Evolutionary conservation across 2,329 filamentous ascomycete genomes (phyloP), one percentile per base, ranked within the genome.

Genomic region (Aspergillus candidus): DNA sequence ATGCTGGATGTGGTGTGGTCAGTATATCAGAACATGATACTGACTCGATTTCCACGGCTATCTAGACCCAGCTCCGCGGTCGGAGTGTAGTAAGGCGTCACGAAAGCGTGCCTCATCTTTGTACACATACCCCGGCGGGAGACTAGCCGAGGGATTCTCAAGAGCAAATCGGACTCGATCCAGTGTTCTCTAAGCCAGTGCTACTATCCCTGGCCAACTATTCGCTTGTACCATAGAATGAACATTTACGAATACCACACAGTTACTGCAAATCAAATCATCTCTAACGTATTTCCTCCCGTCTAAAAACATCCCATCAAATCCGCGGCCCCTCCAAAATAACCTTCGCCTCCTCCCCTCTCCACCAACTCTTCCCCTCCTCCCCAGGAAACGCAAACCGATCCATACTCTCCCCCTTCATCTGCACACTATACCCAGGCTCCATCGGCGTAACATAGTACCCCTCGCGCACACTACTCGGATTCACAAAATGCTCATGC

Each of bases 401-500:
- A 52, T 89, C 86, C 88, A 94, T 93, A 65, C 86, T 93, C 53
- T 83, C 86, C 3, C 81, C 70, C 78, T 87, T 91, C 88, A 95
- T 94, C 79, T 95, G 88, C 2, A 95, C 89, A 60, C 86, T 90
- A 67, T 95, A 95, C 0, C 89, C 89, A 0, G 89, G 77, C 62
- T 88, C 82, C 51, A 72, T 83, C 0, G 90, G 89, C 1, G 90
- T 95, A 54, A 86, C 84, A 70, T 94, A 94, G 68, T 88, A 93
- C 4, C 89, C 90, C 54, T 89, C 83, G 69, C 83, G 81, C 58
- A 95, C 88, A 44, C 83, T 77, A 2, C 82, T 78, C 1, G 89
- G 89, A 66, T 94, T 78, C 60, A 88, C 72, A 66, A 95, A 95
- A 71, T 95, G 89, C 76, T 95, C 89, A 68, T 95, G 90, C 60